A percentile compares a stretch with the other conserved stretches of the same genome.
phyloP scores from a whole-genome alignment of 2,329 filamentous ascomycete species.

The Colletotrichum chlorophyti region DNA sequence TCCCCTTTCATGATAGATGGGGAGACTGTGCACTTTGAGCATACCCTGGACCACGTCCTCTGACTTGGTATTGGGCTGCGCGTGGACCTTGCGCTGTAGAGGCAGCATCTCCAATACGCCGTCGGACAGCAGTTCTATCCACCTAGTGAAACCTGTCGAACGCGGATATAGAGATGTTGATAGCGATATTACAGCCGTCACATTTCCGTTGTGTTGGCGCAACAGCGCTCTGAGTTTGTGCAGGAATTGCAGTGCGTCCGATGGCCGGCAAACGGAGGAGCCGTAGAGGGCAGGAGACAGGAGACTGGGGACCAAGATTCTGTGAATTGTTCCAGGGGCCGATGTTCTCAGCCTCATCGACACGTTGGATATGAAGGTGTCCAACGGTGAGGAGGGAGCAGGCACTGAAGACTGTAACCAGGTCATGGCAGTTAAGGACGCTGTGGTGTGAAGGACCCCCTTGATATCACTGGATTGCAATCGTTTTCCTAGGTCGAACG shows the following conservation, averaged over 20 bases:
- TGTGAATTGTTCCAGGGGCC: constrained; percentile 71
- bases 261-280: constrained; percentile 70
- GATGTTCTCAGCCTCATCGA: constrained; percentile 62
- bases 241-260: constrained; percentile 79
- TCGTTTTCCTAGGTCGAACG: constrained; percentile 74
- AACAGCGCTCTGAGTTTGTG: constrained; percentile 80
- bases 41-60: constrained; percentile 87
- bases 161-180: constrained; percentile 83
- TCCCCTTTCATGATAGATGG: constrained; percentile 86
- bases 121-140: constrained; percentile 85
- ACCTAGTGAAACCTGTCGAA: constrained; percentile 76
- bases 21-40: constrained; percentile 81
- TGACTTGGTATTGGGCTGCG: constrained; percentile 55
- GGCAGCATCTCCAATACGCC: constrained; percentile 85
- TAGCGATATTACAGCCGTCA: constrained; percentile 78
- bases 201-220: constrained; percentile 66
- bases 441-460: constrained; percentile 58
- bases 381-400: constrained; percentile 60
- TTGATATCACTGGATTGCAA: constrained; percentile 57
- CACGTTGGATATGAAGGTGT: constrained; percentile 67
- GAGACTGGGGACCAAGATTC: constrained; percentile 83
- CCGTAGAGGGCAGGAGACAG: constrained; percentile 88
- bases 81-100: constrained; percentile 62
- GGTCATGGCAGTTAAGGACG: constrained; percentile 37
- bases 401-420: constrained; percentile 24